These are phyloP conservation scores for Coniosporium tulheliwenetii DNA, from an alignment of 2,329 filamentous ascomycete genomes.

Conservation along the genomic window DNA sequence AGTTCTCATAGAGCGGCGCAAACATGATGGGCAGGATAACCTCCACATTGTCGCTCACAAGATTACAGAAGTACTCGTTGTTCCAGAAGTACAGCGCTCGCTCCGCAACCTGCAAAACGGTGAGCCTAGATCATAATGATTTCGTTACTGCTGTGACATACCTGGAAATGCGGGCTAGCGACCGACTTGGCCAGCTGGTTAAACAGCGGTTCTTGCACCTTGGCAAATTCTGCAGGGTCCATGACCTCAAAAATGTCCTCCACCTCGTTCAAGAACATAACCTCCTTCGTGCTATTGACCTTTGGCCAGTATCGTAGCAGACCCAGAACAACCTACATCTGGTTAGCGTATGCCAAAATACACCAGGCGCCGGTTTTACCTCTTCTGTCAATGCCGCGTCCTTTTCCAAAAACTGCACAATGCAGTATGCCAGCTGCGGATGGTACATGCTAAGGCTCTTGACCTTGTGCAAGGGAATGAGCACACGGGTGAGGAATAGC, in stretches of 20 bases:
- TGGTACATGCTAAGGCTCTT: slow-evolving; percentile 99
- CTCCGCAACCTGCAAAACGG: slow-evolving; percentile 56
- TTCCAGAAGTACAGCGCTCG: slow-evolving; percentile 99
- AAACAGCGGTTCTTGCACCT: slow-evolving; percentile 95
- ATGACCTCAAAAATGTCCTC: slow-evolving; percentile 99
- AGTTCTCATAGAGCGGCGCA: slow-evolving; percentile 94
- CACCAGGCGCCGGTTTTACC: slow-evolving; percentile 32
- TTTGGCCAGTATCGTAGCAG: slow-evolving; percentile 97
- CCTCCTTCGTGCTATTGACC: slow-evolving; percentile 98
- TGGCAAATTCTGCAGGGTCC: slow-evolving; percentile 96
- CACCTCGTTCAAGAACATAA: slow-evolving; percentile 98
- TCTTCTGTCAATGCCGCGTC: slow-evolving; percentile 95
- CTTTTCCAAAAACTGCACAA: slow-evolving; percentile 97
- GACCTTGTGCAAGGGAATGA: slow-evolving; percentile 91
- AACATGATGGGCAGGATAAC: slow-evolving; percentile 99
- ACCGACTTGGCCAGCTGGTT: slow-evolving; percentile 96
- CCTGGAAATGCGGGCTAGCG: slow-evolving; percentile 94
- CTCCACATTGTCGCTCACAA: slow-evolving; percentile 97
- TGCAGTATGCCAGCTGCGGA: slow-evolving; percentile 94
- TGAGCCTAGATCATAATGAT: background rate
- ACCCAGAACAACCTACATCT: slow-evolving; percentile 67
- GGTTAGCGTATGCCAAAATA: slow-evolving; percentile 1
- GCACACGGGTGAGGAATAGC: slow-evolving; percentile 82
- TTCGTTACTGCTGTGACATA: slow-evolving; percentile 11
- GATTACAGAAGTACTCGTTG: slow-evolving; percentile 98